Conservation (phyloP, 2,329 filamentous ascomycete species). For the Alternaria hordeiaustralica region DNA sequence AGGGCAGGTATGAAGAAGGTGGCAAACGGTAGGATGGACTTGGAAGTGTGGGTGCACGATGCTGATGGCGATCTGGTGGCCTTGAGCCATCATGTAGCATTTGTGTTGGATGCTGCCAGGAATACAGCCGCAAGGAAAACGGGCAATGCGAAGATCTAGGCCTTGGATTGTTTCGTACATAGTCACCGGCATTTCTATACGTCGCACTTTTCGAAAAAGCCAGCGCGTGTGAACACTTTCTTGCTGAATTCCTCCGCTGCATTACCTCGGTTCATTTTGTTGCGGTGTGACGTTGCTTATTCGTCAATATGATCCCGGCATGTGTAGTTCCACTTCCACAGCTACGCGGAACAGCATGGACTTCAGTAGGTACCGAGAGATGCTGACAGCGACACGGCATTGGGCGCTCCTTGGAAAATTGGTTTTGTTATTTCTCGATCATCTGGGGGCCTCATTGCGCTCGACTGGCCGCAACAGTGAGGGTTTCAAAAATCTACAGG, state of each 20-base stretch:
- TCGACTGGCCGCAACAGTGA: not conserved
- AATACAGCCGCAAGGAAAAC: constrained; percentile 63
- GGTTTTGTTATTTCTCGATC: not conserved
- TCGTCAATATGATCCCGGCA: not conserved
- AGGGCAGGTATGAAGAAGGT: constrained; percentile 71
- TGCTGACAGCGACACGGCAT: not conserved
- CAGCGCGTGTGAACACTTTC: not conserved
- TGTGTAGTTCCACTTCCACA: not conserved
- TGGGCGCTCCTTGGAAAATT: not conserved
- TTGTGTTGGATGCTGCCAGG: constrained; percentile 68
- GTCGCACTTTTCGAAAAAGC: not conserved
- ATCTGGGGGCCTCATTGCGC: not conserved
- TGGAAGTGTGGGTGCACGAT: constrained; percentile 74
- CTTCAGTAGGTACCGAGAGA: not conserved
- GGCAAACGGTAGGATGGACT: constrained; percentile 74
- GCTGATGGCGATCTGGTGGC: constrained; percentile 69
- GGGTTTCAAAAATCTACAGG: not conserved
- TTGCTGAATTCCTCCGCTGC: not conserved
- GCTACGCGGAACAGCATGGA: not conserved
- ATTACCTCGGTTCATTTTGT: not conserved
- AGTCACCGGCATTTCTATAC: not conserved
- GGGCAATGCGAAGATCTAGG: constrained; percentile 45
- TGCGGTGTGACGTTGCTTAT: not conserved
- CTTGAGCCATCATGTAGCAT: constrained; percentile 70
- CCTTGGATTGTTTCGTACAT: not conserved